Conservation (phyloP, 2,329 filamentous ascomycete species). For the Fusarium guadeloupense region DNA sequence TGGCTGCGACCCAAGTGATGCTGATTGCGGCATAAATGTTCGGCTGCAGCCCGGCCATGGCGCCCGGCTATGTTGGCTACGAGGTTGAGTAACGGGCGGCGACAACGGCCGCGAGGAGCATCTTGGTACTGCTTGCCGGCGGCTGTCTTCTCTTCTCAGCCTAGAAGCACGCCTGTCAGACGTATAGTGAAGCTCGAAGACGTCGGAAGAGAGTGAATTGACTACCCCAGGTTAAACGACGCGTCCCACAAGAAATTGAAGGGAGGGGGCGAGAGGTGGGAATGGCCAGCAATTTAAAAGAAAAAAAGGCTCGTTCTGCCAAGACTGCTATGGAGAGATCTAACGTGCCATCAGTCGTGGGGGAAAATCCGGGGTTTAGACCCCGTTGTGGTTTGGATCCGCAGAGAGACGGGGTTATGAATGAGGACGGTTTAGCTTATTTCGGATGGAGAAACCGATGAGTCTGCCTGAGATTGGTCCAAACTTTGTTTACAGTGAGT, state of each 20-base stretch:
- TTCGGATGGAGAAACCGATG: conserved; percentile 8
- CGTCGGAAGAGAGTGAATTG: neutral
- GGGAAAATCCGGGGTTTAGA: conserved; percentile 13
- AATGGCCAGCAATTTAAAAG: neutral
- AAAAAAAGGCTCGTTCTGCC: neutral
- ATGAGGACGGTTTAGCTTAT: conserved; percentile 2
- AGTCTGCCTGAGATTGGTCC: too few relatives aligned
- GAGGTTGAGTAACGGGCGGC: neutral
- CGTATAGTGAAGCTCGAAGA: too few relatives aligned
- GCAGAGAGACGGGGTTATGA: neutral
- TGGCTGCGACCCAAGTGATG: conserved; percentile 33
- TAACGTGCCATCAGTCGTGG: neutral
- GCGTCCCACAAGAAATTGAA: neutral
- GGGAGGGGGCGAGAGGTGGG: conserved; percentile 3
- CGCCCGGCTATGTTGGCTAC: neutral
- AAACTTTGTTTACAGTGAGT: neutral
- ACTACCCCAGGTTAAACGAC: neutral
- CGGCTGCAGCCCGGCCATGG: conserved; percentile 36
- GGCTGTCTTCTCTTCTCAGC: neutral
- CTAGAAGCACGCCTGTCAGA: neutral
- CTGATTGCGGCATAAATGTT: conserved; percentile 32
- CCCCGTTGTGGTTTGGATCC: conserved; percentile 1
- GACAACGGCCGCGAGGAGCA: neutral
- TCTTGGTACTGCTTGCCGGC: neutral
- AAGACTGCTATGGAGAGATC: neutral